Percentiles rank a stretch among this genome's conserved stretches.
Conservation (phyloP, 2,329 filamentous ascomycete genomes). For the Fusarium tricinctum region DNA sequence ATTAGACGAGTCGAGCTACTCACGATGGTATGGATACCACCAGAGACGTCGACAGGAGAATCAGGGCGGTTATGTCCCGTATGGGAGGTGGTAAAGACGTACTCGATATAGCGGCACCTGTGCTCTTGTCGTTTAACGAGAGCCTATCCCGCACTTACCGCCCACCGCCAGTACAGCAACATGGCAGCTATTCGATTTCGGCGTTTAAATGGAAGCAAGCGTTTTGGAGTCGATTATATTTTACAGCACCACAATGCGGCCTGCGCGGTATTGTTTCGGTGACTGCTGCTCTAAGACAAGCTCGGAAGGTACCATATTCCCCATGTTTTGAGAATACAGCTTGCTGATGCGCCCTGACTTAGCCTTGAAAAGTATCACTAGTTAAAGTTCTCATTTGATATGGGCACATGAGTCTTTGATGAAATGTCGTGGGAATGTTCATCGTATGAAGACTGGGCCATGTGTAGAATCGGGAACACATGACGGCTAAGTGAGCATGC, state of each 20-base stretch:
- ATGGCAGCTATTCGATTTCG: background rate
- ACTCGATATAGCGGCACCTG: background rate
- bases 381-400: background rate
- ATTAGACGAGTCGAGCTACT: conserved; percentile 31
- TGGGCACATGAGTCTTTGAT: background rate
- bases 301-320: background rate
- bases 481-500: too few relatives aligned
- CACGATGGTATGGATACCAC: conserved; percentile 22
- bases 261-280: background rate
- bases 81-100: background rate
- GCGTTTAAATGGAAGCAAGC: background rate
- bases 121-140: background rate
- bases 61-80: background rate
- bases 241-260: background rate
- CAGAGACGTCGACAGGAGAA: conserved; percentile 8
- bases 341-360: background rate
- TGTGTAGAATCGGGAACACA: too few relatives aligned
- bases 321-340: background rate
- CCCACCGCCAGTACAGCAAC: background rate
- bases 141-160: background rate
- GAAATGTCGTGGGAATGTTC: background rate
- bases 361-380: background rate
- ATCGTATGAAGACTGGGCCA: too few relatives aligned
- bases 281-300: background rate
- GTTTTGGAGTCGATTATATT: background rate